A percentile compares a stretch with the other conserved stretches of the same genome.
phyloP scores from a whole-genome alignment of 306 rosid species.

The Argentina anserina region DNA sequence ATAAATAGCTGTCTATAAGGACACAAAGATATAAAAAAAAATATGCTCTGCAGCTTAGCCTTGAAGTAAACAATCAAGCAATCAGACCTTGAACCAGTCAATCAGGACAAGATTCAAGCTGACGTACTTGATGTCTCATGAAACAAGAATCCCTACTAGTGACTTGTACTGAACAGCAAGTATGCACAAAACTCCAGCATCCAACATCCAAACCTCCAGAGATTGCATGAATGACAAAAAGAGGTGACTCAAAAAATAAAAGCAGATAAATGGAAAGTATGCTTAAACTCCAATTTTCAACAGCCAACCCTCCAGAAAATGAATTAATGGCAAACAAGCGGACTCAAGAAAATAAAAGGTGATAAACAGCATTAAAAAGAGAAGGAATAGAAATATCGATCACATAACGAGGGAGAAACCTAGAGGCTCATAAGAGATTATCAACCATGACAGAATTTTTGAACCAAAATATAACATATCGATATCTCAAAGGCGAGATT shows the following conservation, averaged over 20 bases:
- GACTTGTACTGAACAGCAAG: conserved; percentile 19
- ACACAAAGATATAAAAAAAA: not conserved
- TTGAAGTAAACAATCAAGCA: not conserved
- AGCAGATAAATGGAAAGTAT: conserved; percentile 15
- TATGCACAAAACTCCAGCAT: conserved; percentile 16
- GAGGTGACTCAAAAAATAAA: conserved; percentile 5
- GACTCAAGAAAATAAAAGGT: not conserved
- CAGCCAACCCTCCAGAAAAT: not conserved
- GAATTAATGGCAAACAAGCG: conserved; percentile 13
- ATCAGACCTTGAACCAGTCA: not conserved
- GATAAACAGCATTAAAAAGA: not conserved
- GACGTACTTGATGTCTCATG: not conserved
- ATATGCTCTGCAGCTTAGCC: not conserved
- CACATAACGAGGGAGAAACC: conserved; percentile 7
- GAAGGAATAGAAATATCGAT: not conserved
- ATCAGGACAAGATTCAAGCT: not conserved
- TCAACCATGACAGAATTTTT: conserved; percentile 6
- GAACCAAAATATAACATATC: conserved; percentile 24
- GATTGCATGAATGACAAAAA: not conserved
- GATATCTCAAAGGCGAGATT: conserved; percentile 21
- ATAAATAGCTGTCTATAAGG: not conserved
- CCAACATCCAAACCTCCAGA: not conserved
- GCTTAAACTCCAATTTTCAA: conserved; percentile 10
- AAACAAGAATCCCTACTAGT: not conserved
- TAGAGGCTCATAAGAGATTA: not conserved